Percentiles rank a stretch among this genome's conserved stretches.
Conservation (phyloP, 495 filamentous ascomycete species). For the Poronia punctata region DNA sequence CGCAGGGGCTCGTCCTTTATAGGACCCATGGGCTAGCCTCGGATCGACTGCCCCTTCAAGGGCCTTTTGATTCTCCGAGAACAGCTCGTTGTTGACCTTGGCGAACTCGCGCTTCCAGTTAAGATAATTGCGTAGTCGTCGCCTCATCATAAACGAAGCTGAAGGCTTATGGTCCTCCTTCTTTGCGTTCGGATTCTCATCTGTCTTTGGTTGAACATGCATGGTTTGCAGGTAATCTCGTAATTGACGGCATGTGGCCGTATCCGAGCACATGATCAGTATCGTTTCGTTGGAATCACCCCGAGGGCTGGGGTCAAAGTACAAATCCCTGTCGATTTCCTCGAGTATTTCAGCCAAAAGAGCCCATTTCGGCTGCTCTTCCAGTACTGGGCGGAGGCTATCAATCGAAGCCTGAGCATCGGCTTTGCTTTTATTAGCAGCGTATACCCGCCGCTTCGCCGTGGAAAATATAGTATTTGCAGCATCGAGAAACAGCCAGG, state of each 20-base stretch:
- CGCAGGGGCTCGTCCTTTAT: constrained; percentile 52
- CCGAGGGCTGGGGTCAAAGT: constrained; percentile 65
- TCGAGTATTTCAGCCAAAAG: constrained; percentile 78
- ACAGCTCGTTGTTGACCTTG: constrained; percentile 68
- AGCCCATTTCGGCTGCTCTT: constrained; percentile 92
- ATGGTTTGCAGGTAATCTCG: constrained; percentile 88
- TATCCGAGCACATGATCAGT: constrained; percentile 90
- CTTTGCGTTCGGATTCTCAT: constrained; percentile 32
- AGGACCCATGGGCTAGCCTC: constrained; percentile 31
- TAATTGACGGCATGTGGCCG: constrained; percentile 80
- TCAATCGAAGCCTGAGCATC: constrained; percentile 43
- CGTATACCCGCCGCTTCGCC: constrained; percentile 84
- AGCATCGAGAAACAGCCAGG: constrained; percentile 94
- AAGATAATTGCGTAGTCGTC: constrained; percentile 80
- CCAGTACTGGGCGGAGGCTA: constrained; percentile 77
- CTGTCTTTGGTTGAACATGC: constrained; percentile 58
- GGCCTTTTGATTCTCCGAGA: constrained; percentile 72
- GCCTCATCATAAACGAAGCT: constrained; percentile 79
- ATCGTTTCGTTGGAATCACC: constrained; percentile 88
- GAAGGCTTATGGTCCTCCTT: constrained; percentile 54
- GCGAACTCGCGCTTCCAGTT: constrained; percentile 88
- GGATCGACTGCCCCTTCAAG: constrained; percentile 54
- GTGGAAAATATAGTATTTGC: constrained; percentile 91
- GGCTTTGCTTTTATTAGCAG: constrained; percentile 41
- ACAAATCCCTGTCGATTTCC: constrained; percentile 88